Percentiles rank a stretch among this genome's conserved stretches.
Evolutionary conservation across 2,329 filamentous ascomycete genomes (phyloP).

Genomic region (Talaromyces amestolkiae): DNA sequence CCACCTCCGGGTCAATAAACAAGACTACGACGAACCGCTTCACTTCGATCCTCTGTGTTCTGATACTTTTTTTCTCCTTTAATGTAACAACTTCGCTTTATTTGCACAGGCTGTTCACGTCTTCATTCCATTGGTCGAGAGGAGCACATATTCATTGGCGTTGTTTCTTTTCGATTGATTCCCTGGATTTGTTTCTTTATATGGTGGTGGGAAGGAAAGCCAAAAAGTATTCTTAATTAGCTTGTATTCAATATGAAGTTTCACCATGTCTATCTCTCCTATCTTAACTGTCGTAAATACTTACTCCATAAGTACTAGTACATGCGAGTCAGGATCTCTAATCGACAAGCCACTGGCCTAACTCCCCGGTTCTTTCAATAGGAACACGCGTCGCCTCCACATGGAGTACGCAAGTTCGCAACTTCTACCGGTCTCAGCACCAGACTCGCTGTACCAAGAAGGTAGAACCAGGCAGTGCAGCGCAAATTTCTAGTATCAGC

Average conservation of each 20-base stretch:
- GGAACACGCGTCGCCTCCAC: neutral
- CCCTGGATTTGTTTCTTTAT: neutral
- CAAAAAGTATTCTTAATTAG: neutral
- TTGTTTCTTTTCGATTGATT: neutral
- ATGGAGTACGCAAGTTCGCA: neutral
- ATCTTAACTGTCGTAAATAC: neutral
- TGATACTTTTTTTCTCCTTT: neutral
- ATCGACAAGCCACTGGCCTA: neutral
- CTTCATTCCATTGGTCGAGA: neutral
- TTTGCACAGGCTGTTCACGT: neutral
- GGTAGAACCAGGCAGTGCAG: neutral
- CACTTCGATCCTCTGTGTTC: slow-evolving; percentile 4
- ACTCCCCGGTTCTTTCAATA: neutral
- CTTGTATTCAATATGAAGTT: slow-evolving; percentile 2
- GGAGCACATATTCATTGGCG: neutral
- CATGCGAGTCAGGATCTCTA: neutral
- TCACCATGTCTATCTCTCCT: neutral
- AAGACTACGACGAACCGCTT: neutral
- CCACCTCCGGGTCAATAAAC: slow-evolving; percentile 37
- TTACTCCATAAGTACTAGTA: neutral
- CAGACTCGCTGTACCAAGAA: too few relatives aligned
- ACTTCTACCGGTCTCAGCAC: too few relatives aligned
- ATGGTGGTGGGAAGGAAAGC: neutral
- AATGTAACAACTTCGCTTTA: neutral
- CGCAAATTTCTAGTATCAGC: neutral